Conservation (phyloP, 768 basidiomycete species). For the Termitomyces sp. region DNA sequence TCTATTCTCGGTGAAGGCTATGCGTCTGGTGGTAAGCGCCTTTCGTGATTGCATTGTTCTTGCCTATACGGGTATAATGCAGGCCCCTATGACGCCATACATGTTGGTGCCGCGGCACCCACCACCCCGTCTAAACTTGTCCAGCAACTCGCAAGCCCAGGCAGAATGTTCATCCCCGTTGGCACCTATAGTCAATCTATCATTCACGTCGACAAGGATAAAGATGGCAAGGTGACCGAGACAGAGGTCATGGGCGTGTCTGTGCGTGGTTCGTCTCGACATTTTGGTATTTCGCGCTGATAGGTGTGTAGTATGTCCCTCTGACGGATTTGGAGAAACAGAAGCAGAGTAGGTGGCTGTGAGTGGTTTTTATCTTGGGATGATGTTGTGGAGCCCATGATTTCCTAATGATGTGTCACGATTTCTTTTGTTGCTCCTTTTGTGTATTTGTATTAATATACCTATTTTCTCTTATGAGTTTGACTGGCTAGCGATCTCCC, state of each 20-base stretch:
- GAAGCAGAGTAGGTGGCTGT: neutral
- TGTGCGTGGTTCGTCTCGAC: constrained; percentile 41
- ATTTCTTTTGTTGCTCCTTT: neutral
- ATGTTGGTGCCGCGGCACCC: constrained; percentile 92
- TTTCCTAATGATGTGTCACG: neutral
- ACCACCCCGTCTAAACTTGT: constrained; percentile 64
- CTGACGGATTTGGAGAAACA: constrained; percentile 58
- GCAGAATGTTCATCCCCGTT: constrained; percentile 91
- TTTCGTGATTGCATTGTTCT: neutral
- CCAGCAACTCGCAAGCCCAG: constrained; percentile 71
- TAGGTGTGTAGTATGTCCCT: constrained; percentile 52
- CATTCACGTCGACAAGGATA: constrained; percentile 76
- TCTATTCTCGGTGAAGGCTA: constrained; percentile 26
- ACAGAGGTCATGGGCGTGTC: constrained; percentile 75
- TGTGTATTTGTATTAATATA: neutral
- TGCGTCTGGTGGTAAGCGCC: constrained; percentile 24
- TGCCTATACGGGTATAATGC: neutral
- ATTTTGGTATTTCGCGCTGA: neutral
- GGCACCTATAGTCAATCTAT: constrained; percentile 60
- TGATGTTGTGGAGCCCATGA: no score
- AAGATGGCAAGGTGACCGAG: constrained; percentile 56
- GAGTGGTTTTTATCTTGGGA: neutral
- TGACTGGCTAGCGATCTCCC: no score
- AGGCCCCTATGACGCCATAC: constrained; percentile 81
- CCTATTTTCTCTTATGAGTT: neutral